Evolutionary conservation across 768 basidiomycete species (phyloP).

Genomic region (Leucocoprinus birnbaumii): DNA sequence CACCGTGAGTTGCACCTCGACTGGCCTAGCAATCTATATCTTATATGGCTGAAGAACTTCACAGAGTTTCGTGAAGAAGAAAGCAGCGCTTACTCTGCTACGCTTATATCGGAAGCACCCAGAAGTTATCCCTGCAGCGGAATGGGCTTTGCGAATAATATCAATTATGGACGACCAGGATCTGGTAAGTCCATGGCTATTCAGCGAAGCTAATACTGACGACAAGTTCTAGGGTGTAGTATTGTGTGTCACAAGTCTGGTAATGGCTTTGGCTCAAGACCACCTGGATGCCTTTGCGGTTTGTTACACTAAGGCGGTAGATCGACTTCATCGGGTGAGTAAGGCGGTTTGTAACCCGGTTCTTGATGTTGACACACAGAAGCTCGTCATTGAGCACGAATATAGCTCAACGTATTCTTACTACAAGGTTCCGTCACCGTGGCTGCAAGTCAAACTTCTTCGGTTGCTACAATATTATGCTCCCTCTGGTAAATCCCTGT

Average conservation of each 20-base stretch:
- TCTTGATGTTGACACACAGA: constrained; percentile 6
- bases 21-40: constrained; percentile 7
- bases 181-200: constrained; percentile 47
- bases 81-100: constrained; percentile 91
- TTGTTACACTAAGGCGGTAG: constrained; percentile 93
- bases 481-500: constrained; percentile 68
- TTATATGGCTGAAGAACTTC: constrained; percentile 64
- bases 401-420: constrained; percentile 90
- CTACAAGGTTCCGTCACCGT: constrained; percentile 96
- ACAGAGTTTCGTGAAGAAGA: constrained; percentile 95
- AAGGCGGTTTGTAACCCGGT: not conserved
- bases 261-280: constrained; percentile 94
- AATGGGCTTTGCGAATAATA: constrained; percentile 95
- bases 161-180: constrained; percentile 95
- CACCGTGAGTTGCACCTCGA: constrained; percentile 58
- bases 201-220: not conserved
- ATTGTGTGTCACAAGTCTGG: constrained; percentile 87
- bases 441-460: constrained; percentile 95
- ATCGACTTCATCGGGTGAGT: constrained; percentile 78
- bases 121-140: constrained; percentile 86
- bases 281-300: constrained; percentile 87
- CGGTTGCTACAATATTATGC: constrained; percentile 94
- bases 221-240: constrained; percentile 74
- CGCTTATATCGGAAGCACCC: constrained; percentile 95
- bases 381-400: constrained; percentile 92